Conservation (phyloP, 805 yeast species). For the Metschnikowia aberdeeniae region DNA sequence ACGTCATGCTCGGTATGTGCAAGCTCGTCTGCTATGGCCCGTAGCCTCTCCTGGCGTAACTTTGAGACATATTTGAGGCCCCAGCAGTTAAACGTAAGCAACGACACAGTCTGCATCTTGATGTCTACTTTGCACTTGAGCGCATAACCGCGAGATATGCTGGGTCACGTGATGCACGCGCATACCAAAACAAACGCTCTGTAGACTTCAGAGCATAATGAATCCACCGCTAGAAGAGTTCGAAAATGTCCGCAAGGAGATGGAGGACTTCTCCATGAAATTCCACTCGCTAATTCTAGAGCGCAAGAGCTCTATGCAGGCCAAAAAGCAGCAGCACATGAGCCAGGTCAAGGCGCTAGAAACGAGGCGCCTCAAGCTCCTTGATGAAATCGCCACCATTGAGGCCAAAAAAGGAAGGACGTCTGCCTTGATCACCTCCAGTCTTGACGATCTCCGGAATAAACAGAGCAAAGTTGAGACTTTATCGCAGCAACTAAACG, state of each 20-base stretch:
- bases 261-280: slow-evolving; percentile 36
- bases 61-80: slow-evolving; percentile 86
- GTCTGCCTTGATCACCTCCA: slow-evolving; percentile 23
- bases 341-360: slow-evolving; percentile 28
- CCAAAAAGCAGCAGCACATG: slow-evolving; percentile 31
- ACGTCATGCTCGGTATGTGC: slow-evolving; percentile 63
- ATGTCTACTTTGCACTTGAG: neutral
- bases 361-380: slow-evolving; percentile 27
- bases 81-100: slow-evolving; percentile 80
- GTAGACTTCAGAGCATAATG: neutral
- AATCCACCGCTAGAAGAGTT: slow-evolving; percentile 28
- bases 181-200: slow-evolving; percentile 1
- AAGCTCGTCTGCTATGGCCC: slow-evolving; percentile 68
- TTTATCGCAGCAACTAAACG: neutral
- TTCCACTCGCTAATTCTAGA: slow-evolving; percentile 33
- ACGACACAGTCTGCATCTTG: slow-evolving; percentile 21
- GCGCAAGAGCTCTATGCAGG: slow-evolving; percentile 30
- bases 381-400: slow-evolving; percentile 27
- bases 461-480: slow-evolving; percentile 29
- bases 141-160: neutral
- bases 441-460: slow-evolving; percentile 21
- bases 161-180: neutral
- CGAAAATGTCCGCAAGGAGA: slow-evolving; percentile 31
- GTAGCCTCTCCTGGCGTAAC: slow-evolving; percentile 56
- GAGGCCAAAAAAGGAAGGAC: slow-evolving; percentile 25